Base-by-base conservation (phyloP, 1,139 yeast species). In the Pneumocystis carinii region DNA sequence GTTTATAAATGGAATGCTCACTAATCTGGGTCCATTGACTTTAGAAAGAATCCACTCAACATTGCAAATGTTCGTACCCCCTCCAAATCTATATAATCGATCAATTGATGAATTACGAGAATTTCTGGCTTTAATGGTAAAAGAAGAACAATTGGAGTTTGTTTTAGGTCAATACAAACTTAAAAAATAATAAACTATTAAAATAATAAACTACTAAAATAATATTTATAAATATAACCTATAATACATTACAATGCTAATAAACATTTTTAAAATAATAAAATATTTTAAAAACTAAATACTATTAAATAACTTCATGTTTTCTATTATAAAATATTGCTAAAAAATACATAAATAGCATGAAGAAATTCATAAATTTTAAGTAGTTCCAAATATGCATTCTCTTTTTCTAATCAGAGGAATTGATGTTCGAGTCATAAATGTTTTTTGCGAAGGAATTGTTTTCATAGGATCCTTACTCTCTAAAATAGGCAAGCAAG, bases 1-100 rank as follows among this genome's bases (percentile, higher is more conserved):
- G 0, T 81, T 79, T 67, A 77, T 83, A 48, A 73, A 71, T 17
- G 83, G 83, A 1, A 82, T 83, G 81, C 72, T 83, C 58, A 80
- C 79, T 3, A 83, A 82, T 66, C 72, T 82, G 61, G 85, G 84
- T 0, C 70, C 80, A 0, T 71, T 82, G 66, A 79, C 82, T 4
- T 70, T 76, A 2, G 78, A 75, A 19, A 75, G 80, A 65, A 79
- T 84, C 38, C 84, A 82, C 64, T 76, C 81, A 12, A 81, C 83
- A 68, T 72, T 84, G 63, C 76, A 75, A 59, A 77, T 81, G 73
- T 76, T 83, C 10, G 81, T 81, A 1, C 85, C 86, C 1, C 64
- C 64, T 59, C 64, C 64, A 17, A 74, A 74, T n/a, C 77, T 77
- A 2, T 80, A 78, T 66, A 72, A 75, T 36, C 73, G 76, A 24